Conservation (phyloP, 805 yeast species). For the Tetrapisispora phaffii region DNA sequence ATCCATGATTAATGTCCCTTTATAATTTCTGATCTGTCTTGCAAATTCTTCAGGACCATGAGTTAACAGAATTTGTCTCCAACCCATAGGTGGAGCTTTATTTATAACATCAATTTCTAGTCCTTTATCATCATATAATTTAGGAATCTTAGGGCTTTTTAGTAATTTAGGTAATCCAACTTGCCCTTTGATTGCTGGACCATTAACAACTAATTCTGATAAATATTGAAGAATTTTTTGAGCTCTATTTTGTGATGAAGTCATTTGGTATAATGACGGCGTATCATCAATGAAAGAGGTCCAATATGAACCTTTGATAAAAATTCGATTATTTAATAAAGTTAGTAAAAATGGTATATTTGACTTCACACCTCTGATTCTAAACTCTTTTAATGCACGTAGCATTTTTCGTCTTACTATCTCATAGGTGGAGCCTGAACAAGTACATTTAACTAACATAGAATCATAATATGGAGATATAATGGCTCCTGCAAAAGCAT, state of each 20-base stretch:
- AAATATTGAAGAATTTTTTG: constrained; percentile 80
- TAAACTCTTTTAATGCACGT: constrained; percentile 88
- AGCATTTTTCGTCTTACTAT: constrained; percentile 94
- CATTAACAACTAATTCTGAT: constrained; percentile 89
- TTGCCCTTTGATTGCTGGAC: constrained; percentile 91
- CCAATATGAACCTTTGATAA: constrained; percentile 83
- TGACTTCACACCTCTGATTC: constrained; percentile 97
- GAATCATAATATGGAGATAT: constrained; percentile 95
- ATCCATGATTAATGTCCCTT: constrained; percentile 88
- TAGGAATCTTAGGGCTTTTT: constrained; percentile 67
- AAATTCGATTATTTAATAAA: constrained; percentile 75
- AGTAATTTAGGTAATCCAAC: constrained; percentile 76
- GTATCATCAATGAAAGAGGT: constrained; percentile 98
- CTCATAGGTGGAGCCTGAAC: constrained; percentile 93
- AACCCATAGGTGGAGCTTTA: constrained; percentile 58
- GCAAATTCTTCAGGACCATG: constrained; percentile 87
- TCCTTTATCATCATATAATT: constrained; percentile 51
- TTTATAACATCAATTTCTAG: constrained; percentile 45
- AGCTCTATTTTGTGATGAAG: constrained; percentile 90
- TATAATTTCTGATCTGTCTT: constrained; percentile 64
- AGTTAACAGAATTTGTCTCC: constrained; percentile 77
- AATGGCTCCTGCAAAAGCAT: constrained; percentile 91
- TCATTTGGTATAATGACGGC: constrained; percentile 88
- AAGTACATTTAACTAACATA: constrained; percentile 91
- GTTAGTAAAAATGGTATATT: constrained; percentile 92